A percentile compares a stretch with the other conserved stretches of the same genome.
These are phyloP conservation scores for Suillus clintonianus DNA, from an alignment of 768 basidiomycete genomes.

Conservation along the genomic window DNA sequence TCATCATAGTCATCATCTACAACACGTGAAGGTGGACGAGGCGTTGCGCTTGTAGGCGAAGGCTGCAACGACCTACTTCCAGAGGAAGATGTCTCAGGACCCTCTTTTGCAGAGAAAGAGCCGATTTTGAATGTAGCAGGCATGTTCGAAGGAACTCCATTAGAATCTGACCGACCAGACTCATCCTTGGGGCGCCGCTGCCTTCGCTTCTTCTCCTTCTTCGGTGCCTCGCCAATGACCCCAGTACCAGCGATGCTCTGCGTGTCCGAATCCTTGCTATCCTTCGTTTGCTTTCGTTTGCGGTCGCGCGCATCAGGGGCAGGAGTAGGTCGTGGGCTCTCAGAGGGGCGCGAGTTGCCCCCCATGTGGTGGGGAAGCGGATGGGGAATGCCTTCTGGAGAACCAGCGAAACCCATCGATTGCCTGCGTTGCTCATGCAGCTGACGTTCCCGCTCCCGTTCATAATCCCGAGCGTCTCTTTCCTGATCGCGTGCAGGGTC, in stretches of 20 bases:
- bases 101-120: constrained; percentile 40
- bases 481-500: constrained; percentile 61
- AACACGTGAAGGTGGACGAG: constrained; percentile 61
- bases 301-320: constrained; percentile 50
- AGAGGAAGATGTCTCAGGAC: constrained; percentile 68
- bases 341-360: constrained; percentile 49
- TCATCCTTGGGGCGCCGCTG: constrained; percentile 47
- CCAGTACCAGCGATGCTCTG: constrained; percentile 30
- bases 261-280: constrained; percentile 45
- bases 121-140: constrained; percentile 35
- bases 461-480: constrained; percentile 48
- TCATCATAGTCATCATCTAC: constrained; percentile 96
- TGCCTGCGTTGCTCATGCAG: constrained; percentile 36
- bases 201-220: constrained; percentile 61
- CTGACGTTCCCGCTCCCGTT: constrained; percentile 33
- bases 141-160: constrained; percentile 28
- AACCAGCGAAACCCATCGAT: constrained; percentile 43
- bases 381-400: constrained; percentile 43
- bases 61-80: constrained; percentile 67
- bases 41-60: constrained; percentile 64
- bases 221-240: constrained; percentile 42
- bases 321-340: constrained; percentile 54
- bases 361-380: constrained; percentile 31
- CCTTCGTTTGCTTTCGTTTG: constrained; percentile 46
- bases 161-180: constrained; percentile 27